Percentiles rank a stretch among this genome's conserved stretches.
phyloP scores from a whole-genome alignment of 768 basidiomycete genomes.

The Trametes maxima region DNA sequence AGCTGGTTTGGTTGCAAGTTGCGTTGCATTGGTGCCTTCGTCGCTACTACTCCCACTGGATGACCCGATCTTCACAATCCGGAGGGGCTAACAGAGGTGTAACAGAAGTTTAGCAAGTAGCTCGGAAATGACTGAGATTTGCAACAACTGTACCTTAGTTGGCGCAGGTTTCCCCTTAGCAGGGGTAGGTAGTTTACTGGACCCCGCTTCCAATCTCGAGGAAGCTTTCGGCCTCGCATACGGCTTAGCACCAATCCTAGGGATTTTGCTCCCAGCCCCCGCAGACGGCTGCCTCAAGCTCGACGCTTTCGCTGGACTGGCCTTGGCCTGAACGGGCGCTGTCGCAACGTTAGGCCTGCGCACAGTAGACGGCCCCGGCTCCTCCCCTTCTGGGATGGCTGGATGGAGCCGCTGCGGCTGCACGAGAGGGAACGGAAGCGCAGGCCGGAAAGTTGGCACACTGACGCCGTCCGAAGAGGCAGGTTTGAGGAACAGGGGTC shows the following conservation, averaged over 20 bases:
- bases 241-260: constrained; percentile 37
- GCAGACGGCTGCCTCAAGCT: constrained; percentile 33
- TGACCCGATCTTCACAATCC: constrained; percentile 14
- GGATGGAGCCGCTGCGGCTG: constrained; percentile 15
- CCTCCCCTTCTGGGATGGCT: constrained; percentile 27
- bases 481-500: constrained; percentile 18
- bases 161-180: neutral
- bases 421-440: constrained; percentile 20
- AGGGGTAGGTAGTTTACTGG: constrained; percentile 16
- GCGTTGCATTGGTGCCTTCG: neutral
- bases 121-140: neutral
- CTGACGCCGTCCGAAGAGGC: constrained; percentile 14
- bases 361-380: constrained; percentile 5
- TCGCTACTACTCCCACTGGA: constrained; percentile 22
- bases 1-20: neutral
- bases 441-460: neutral
- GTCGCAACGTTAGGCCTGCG: neutral
- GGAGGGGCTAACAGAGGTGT: constrained; percentile 11
- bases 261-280: constrained; percentile 36
- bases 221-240: constrained; percentile 31
- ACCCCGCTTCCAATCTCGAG: neutral
- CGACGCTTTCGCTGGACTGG: constrained; percentile 22
- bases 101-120: neutral
- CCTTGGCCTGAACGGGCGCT: neutral
- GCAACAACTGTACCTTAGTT: constrained; percentile 1